Percentiles rank a stretch among this genome's conserved stretches.
phyloP scores from a whole-genome alignment of 2,329 filamentous ascomycete genomes.

The Beauveria sp. region DNA sequence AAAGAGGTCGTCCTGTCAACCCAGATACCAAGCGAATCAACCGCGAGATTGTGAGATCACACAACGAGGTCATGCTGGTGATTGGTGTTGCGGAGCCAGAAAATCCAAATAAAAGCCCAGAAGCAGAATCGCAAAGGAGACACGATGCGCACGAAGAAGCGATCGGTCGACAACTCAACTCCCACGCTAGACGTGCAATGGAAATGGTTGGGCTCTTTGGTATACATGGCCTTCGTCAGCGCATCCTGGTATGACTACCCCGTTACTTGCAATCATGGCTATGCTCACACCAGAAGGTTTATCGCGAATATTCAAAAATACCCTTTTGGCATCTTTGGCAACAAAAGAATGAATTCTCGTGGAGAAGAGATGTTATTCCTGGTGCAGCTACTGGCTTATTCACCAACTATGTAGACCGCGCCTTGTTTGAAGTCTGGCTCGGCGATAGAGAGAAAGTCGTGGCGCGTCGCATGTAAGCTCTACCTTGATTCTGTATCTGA shows the following conservation, averaged over 20 bases:
- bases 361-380: constrained; percentile 24
- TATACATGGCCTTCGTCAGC: constrained; percentile 43
- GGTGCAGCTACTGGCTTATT: constrained; percentile 25
- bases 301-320: constrained; percentile 40
- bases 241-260: constrained; percentile 39
- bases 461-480: constrained; percentile 22
- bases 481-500: not conserved
- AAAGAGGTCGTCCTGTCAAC: constrained; percentile 48
- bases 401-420: constrained; percentile 21
- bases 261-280: not conserved
- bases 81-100: constrained; percentile 56
- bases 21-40: constrained; percentile 47
- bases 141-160: constrained; percentile 41
- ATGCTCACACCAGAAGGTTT: constrained; percentile 33
- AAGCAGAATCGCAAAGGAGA: constrained; percentile 32
- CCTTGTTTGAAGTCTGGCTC: constrained; percentile 20
- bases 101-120: constrained; percentile 30
- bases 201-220: constrained; percentile 43
- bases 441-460: constrained; percentile 17
- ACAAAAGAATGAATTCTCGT: constrained; percentile 22
- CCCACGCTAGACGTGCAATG: constrained; percentile 26
- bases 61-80: constrained; percentile 57
- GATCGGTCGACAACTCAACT: constrained; percentile 33
- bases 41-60: constrained; percentile 49
- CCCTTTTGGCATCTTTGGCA: constrained; percentile 39